Evolutionary conservation across 495 filamentous ascomycete species (phyloP).

Genomic region (Aspergillus saccharolyticus): DNA sequence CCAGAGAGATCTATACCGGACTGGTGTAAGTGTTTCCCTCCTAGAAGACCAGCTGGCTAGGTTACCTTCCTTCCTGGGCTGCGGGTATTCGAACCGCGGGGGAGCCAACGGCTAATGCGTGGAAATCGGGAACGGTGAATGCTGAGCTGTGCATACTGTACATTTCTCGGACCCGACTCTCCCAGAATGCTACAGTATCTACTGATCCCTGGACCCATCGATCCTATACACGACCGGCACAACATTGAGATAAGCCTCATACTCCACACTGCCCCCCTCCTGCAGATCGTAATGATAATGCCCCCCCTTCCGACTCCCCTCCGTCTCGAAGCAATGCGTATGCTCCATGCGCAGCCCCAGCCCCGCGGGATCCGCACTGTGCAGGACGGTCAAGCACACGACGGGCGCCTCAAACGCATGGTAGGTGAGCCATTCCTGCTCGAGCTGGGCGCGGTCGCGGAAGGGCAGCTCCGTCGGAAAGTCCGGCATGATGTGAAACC

Average conservation of each 20-base stretch:
- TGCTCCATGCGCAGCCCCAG: constrained; percentile 38
- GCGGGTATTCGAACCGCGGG: no score
- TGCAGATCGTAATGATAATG: constrained; percentile 40
- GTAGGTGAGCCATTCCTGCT: constrained; percentile 31
- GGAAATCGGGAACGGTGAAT: no score
- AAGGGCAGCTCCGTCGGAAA: constrained; percentile 32
- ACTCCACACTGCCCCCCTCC: constrained; percentile 28
- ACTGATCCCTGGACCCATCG: constrained; percentile 20
- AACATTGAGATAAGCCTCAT: constrained; percentile 38
- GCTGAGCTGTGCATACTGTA: no score
- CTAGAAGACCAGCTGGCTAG: no score
- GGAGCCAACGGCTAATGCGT: no score
- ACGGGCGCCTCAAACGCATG: constrained; percentile 32
- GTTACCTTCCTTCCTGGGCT: no score
- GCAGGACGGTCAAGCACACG: constrained; percentile 36
- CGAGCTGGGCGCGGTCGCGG: constrained; percentile 17
- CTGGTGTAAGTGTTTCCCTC: no score
- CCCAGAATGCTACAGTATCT: no score
- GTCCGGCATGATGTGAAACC: constrained; percentile 43
- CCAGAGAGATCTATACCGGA: no score
- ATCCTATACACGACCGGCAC: constrained; percentile 33
- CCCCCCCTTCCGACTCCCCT: constrained; percentile 24
- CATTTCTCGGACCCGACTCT: no score
- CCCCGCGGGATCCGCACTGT: constrained; percentile 31
- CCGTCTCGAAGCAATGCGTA: constrained; percentile 38